phyloP scores from a whole-genome alignment of 768 basidiomycete genomes.

The Clavulina sp. region DNA sequence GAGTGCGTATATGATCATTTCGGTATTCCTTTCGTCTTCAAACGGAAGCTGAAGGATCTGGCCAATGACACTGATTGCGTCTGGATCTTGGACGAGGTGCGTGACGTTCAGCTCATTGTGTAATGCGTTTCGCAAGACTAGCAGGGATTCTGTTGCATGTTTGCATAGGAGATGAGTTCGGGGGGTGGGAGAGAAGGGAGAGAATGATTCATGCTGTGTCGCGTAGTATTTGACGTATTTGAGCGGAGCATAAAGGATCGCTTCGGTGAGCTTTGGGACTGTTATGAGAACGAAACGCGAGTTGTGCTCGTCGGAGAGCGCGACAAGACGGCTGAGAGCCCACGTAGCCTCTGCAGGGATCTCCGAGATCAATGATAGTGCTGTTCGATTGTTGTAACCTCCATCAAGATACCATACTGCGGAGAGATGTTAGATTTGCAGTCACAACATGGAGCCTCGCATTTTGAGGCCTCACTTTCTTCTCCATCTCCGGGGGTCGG shows the following conservation, averaged over 20 bases:
- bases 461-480: background rate
- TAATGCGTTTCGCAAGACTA: slow-evolving; percentile 72
- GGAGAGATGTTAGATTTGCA: background rate
- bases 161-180: slow-evolving; percentile 38
- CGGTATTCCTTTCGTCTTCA: slow-evolving; percentile 46
- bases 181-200: slow-evolving; percentile 33
- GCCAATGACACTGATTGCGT: slow-evolving; percentile 48
- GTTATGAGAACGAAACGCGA: slow-evolving; percentile 56
- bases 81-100: slow-evolving; percentile 39
- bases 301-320: slow-evolving; percentile 44
- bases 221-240: slow-evolving; percentile 58
- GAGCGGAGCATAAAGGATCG: slow-evolving; percentile 76
- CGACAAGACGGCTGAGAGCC: slow-evolving; percentile 74
- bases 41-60: slow-evolving; percentile 45
- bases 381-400: slow-evolving; percentile 66
- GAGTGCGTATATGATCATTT: slow-evolving; percentile 52
- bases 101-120: slow-evolving; percentile 47
- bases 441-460: background rate
- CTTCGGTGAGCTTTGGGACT: slow-evolving; percentile 66
- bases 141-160: slow-evolving; percentile 72
- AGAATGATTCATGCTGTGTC: slow-evolving; percentile 23
- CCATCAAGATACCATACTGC: slow-evolving; percentile 50
- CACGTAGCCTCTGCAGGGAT: slow-evolving; percentile 71
- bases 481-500: background rate
- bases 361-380: slow-evolving; percentile 73